Percentiles rank a stretch among this genome's conserved stretches.
phyloP scores from a whole-genome alignment of 805 yeast species.

The Teunomyces atbi region DNA sequence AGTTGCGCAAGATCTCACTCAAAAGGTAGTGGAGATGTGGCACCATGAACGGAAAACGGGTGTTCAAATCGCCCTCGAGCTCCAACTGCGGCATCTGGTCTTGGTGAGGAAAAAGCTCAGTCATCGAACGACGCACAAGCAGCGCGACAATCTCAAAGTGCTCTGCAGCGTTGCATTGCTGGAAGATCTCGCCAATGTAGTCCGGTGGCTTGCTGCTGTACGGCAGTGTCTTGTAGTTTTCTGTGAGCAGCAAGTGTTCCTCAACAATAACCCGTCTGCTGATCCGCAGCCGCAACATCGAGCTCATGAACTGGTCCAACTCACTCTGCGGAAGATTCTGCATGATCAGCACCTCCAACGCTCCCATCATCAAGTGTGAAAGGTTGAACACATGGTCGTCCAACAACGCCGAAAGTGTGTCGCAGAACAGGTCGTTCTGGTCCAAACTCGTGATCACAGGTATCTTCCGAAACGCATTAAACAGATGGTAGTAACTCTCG shows the following conservation, averaged over 20 bases:
- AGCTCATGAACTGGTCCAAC: conserved; percentile 72
- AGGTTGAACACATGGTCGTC: conserved; percentile 79
- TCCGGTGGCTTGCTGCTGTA: conserved; percentile 50
- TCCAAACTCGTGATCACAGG: conserved; percentile 65
- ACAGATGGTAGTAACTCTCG: conserved; percentile 84
- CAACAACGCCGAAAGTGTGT: conserved; percentile 58
- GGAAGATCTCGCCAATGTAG: conserved; percentile 76
- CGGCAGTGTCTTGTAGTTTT: conserved; percentile 53
- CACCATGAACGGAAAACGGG: conserved; percentile 77
- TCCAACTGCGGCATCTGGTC: conserved; percentile 68
- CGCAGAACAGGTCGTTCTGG: conserved; percentile 75
- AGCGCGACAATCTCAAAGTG: conserved; percentile 57
- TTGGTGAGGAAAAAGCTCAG: conserved; percentile 48
- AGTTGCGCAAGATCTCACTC: conserved; percentile 85
- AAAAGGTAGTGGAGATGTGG: conserved; percentile 83
- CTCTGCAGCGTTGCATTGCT: conserved; percentile 70
- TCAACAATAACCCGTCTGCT: conserved; percentile 88
- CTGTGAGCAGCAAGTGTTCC: conserved; percentile 81
- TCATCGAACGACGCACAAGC: conserved; percentile 51
- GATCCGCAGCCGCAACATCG: conserved; percentile 79
- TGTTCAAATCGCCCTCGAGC: conserved; percentile 69
- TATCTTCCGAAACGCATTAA: conserved; percentile 77
- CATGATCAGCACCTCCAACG: conserved; percentile 71
- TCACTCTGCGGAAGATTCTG: conserved; percentile 55
- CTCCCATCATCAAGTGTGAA: conserved; percentile 92